A percentile compares a stretch with the other conserved stretches of the same genome.
These are phyloP conservation scores for Metarhizium rileyi DNA, from an alignment of 2,329 filamentous ascomycete genomes.

Conservation along the genomic window DNA sequence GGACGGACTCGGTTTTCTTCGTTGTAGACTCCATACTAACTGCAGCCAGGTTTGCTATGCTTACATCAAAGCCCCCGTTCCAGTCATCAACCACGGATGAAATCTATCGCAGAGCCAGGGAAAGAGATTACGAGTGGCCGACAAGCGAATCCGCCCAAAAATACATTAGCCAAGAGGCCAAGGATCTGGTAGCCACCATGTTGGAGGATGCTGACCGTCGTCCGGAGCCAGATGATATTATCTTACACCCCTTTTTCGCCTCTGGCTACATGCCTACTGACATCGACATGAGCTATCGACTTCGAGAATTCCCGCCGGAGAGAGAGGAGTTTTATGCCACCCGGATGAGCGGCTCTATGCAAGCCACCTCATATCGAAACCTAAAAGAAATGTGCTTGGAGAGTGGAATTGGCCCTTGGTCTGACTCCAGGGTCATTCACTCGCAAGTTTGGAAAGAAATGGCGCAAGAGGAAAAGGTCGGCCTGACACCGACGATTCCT, in stretches of 20 bases:
- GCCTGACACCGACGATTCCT: conserved; percentile 53
- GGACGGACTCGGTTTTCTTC: background rate
- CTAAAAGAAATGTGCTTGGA: conserved; percentile 47
- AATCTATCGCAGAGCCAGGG: conserved; percentile 63
- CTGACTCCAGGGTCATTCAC: conserved; percentile 33
- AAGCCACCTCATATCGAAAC: conserved; percentile 38
- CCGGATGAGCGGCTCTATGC: conserved; percentile 34
- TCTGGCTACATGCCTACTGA: conserved; percentile 61
- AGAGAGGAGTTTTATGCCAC: conserved; percentile 46
- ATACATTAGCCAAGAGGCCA: conserved; percentile 64
- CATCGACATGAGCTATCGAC: conserved; percentile 46
- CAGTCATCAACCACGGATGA: conserved; percentile 84
- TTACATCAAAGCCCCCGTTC: conserved; percentile 92
- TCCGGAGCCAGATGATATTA: conserved; percentile 67
- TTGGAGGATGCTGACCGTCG: conserved; percentile 66
- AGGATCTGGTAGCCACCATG: conserved; percentile 68
- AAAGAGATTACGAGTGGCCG: conserved; percentile 74
- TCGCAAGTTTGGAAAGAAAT: conserved; percentile 56
- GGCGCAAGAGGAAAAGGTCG: conserved; percentile 57
- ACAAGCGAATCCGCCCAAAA: conserved; percentile 54
- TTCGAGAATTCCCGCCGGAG: conserved; percentile 49
- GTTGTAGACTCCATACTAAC: conserved; percentile 3
- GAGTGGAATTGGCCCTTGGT: conserved; percentile 50
- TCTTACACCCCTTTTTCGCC: conserved; percentile 71
- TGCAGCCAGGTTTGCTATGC: conserved; percentile 70